Percentiles rank a stretch among this genome's conserved stretches.
These are phyloP conservation scores for Chlorociboria aeruginascens DNA, from an alignment of 495 filamentous ascomycete genomes.

Conservation along the genomic window DNA sequence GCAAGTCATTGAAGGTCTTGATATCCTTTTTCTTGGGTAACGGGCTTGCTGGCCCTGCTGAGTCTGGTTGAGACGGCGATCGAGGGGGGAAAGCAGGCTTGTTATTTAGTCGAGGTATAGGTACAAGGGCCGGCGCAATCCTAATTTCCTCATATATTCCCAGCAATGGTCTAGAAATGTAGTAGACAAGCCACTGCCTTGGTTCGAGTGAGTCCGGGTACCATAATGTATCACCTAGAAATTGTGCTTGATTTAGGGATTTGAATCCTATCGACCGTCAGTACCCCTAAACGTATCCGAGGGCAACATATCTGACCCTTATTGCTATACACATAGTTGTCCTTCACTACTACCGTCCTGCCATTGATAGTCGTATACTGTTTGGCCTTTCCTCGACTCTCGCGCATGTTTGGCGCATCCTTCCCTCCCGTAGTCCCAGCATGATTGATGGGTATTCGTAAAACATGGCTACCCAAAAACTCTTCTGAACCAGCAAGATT, in stretches of 20 bases:
- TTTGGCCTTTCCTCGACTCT: constrained; percentile 85
- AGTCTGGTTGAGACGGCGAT: constrained; percentile 15
- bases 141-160: constrained; percentile 69
- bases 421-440: constrained; percentile 46
- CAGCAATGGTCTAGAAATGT: constrained; percentile 84
- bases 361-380: constrained; percentile 89
- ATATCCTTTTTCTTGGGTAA: constrained; percentile 74
- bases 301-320: constrained; percentile 49
- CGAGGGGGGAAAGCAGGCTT: constrained; percentile 7
- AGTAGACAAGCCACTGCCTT: constrained; percentile 92
- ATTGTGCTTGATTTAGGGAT: constrained; percentile 76
- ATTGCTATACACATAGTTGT: constrained; percentile 86
- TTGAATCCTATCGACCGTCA: constrained; percentile 61
- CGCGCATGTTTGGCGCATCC: constrained; percentile 67
- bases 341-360: constrained; percentile 87
- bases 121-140: constrained; percentile 47
- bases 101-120: constrained; percentile 21
- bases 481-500: constrained; percentile 84
- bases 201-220: constrained; percentile 73
- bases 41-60: constrained; percentile 20
- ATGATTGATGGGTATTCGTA: constrained; percentile 61
- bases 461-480: constrained; percentile 91
- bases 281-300: background rate
- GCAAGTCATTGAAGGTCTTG: constrained; percentile 76
- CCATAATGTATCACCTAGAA: constrained; percentile 78